Evolutionary conservation across 2,329 filamentous ascomycete species (phyloP).

Genomic region (Neofusicoccum ribis): DNA sequence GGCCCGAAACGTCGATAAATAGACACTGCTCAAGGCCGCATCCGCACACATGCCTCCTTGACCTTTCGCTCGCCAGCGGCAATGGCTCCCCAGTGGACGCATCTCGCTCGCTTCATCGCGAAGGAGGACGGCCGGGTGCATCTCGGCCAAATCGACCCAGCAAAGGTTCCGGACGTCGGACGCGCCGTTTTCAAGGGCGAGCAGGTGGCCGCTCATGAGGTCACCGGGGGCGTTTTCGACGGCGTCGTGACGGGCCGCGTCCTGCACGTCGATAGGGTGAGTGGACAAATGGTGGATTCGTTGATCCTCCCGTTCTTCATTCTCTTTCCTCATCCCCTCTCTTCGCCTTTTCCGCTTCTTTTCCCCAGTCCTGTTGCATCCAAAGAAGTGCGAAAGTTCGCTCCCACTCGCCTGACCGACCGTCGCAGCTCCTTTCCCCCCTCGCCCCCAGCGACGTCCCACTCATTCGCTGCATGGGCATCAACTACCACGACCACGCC

Average conservation of each 20-base stretch:
- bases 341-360: too few species aligned
- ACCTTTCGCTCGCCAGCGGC: too few species aligned
- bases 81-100: conserved; percentile 34
- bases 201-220: conserved; percentile 33
- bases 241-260: conserved; percentile 36
- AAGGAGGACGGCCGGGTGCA: conserved; percentile 44
- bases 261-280: conserved; percentile 29
- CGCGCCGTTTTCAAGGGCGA: conserved; percentile 36
- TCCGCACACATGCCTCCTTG: too few species aligned
- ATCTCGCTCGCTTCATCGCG: conserved; percentile 45
- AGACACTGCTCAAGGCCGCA: too few species aligned
- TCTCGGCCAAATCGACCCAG: conserved; percentile 41
- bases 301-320: too few species aligned
- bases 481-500: conserved; percentile 46
- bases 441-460: conserved; percentile 38
- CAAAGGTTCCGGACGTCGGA: conserved; percentile 37
- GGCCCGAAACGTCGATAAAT: too few species aligned
- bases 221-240: conserved; percentile 39
- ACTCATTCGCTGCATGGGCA: conserved; percentile 48
- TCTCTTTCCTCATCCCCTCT: too few species aligned
- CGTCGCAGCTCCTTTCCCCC: conserved; percentile 32
- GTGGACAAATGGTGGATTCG: too few species aligned
- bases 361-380: too few species aligned
- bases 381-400: not conserved
- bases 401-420: not conserved